Base-by-base conservation (phyloP, 805 yeast genomes). In the Zygosaccharomyces bisporus region DNA sequence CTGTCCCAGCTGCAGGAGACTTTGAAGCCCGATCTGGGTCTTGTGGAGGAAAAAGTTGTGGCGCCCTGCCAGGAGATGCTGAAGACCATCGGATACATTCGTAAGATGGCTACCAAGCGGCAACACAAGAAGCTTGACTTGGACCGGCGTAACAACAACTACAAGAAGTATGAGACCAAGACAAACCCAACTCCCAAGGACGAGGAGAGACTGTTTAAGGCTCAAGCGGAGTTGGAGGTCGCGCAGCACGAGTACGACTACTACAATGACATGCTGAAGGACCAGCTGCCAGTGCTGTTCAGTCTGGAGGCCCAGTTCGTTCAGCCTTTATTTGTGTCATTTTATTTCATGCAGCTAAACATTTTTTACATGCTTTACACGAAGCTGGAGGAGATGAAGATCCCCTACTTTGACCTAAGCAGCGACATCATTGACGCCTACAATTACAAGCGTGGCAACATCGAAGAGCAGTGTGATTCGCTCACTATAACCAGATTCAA, bases 341-440 rank as follows among this genome's bases (percentile, higher is more conserved):
- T 93, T 67, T 93, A 93, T 70, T 93, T 81, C 74, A 93, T 93
- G 98, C 99, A 93, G 72, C 77, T 93, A 72, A 93, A 93, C 71
- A 88, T 93, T 46, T 93, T 90, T 67, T 93, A 93, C 75, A 89
- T 96, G 1, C 73, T 93, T 50, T 90, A 86, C 72, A 83, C 77
- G 61, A 79, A 86, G 57, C 86, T 91, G 87, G 96, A 91, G 69
- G 95, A 87, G 62, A 81, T 91, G 86, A 89, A 93, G 70, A 93
- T 93, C 54, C 96, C 97, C 12, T 93, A 93, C 69, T 93, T 93
- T 67, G 95, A 93, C 63, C 73, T 93, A 61, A 73, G 79, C 40
- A 75, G 86, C 35, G 98, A 89, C 63, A 86, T 93, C 51, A 74
- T 85, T 43, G 91, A 86, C 63, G 83, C 90, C 3, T 93, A 83